These are phyloP conservation scores for Takashimella koratensis DNA, from an alignment of 1,284 basidiomycete species.

Conservation along the genomic window DNA sequence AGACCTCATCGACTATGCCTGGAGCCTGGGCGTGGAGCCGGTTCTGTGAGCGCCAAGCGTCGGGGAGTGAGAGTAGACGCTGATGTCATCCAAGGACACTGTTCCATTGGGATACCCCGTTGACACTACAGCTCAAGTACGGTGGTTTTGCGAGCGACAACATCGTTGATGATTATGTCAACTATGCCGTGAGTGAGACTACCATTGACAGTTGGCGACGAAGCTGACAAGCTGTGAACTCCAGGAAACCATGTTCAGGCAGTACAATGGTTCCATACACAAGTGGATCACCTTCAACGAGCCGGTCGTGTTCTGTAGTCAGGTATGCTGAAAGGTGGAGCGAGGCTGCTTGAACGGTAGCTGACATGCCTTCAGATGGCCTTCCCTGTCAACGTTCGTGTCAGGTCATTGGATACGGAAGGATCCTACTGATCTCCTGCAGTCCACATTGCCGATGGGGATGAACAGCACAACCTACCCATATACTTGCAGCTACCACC, in stretches of 20 bases:
- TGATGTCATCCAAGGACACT: too few relatives aligned
- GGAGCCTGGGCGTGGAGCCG: slow-evolving; percentile 13
- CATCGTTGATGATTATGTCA: slow-evolving; percentile 19
- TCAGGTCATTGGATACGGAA: too few relatives aligned
- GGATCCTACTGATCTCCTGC: too few relatives aligned
- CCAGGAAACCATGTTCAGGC: slow-evolving; percentile 14
- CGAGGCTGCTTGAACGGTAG: not conserved
- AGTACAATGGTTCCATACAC: slow-evolving; percentile 13
- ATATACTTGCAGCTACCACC: slow-evolving; percentile 16
- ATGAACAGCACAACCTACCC: slow-evolving; percentile 12
- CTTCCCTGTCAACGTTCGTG: slow-evolving; percentile 11
- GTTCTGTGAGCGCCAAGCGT: slow-evolving; percentile 11
- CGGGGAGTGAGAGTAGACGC: too few relatives aligned
- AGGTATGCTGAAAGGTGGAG: slow-evolving; percentile 3
- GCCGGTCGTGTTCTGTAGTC: slow-evolving; percentile 17
- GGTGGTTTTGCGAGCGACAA: slow-evolving; percentile 12
- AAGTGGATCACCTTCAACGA: slow-evolving; percentile 24
- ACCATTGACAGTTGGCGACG: too few relatives aligned
- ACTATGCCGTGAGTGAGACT: slow-evolving; percentile 12
- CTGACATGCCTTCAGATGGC: not conserved
- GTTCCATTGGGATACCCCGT: not conserved
- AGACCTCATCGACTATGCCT: slow-evolving; percentile 8
- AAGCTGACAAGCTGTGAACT: too few relatives aligned
- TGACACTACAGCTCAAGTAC: not conserved
- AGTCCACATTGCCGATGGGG: slow-evolving; percentile 9